These are phyloP conservation scores for Russula foetens DNA, from an alignment of 768 basidiomycete species.

Conservation along the genomic window DNA sequence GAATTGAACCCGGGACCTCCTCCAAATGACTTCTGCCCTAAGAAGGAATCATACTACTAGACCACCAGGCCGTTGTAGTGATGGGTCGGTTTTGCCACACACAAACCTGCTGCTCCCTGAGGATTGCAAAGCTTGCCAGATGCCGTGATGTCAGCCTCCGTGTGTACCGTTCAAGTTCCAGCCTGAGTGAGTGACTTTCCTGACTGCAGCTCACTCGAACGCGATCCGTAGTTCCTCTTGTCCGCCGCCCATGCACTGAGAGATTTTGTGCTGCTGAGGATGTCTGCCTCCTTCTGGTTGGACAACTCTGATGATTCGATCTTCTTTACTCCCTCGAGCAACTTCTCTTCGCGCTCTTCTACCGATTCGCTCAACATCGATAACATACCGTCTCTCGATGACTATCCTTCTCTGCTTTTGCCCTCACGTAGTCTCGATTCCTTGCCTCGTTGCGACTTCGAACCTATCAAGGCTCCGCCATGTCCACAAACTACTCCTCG, in stretches of 20 bases:
- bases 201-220: background rate
- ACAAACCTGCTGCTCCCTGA: background rate
- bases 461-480: conserved; percentile 4
- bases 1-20: conserved; percentile 89
- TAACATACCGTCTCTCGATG: conserved; percentile 4
- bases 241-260: conserved; percentile 9
- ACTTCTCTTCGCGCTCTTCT: conserved; percentile 8
- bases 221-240: background rate
- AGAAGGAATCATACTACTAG: conserved; percentile 21
- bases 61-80: conserved; percentile 15
- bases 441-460: conserved; percentile 5
- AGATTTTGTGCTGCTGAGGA: conserved; percentile 2
- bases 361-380: conserved; percentile 16
- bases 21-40: conserved; percentile 32
- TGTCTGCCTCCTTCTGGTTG: conserved; percentile 19
- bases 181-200: background rate
- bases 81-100: background rate
- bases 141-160: conserved; percentile 11
- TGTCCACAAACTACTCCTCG: background rate
- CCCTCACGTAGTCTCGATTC: conserved; percentile 13
- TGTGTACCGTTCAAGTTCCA: background rate
- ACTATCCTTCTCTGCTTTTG: conserved; percentile 16
- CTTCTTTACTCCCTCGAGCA: conserved; percentile 14
- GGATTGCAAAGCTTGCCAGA: background rate
- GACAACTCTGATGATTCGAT: conserved; percentile 18